phyloP scores from a whole-genome alignment of 2,329 filamentous ascomycete species.

The Pseudogymnoascus sp. region DNA sequence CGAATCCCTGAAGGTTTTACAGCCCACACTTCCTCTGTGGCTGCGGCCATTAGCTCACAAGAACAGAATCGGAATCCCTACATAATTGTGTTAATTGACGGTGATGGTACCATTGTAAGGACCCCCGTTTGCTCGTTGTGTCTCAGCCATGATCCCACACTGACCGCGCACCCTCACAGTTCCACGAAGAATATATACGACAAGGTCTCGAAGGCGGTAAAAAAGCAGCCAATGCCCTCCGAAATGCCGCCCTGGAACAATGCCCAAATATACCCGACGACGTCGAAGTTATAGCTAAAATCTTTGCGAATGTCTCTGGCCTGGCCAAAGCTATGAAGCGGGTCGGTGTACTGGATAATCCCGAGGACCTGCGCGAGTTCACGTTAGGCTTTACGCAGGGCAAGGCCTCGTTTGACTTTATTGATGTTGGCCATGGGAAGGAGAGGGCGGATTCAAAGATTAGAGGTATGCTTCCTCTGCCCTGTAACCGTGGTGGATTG shows the following conservation, averaged over 20 bases:
- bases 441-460: slow-evolving; percentile 55
- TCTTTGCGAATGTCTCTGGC: slow-evolving; percentile 47
- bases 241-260: slow-evolving; percentile 40
- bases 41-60: slow-evolving; percentile 9
- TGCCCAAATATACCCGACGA: slow-evolving; percentile 39
- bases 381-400: slow-evolving; percentile 52
- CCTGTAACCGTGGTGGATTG: neutral
- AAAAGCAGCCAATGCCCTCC: slow-evolving; percentile 38
- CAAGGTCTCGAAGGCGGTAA: slow-evolving; percentile 41
- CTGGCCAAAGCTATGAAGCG: slow-evolving; percentile 44
- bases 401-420: slow-evolving; percentile 54
- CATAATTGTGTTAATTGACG: slow-evolving; percentile 54
- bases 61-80: slow-evolving; percentile 45
- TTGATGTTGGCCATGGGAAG: slow-evolving; percentile 54
- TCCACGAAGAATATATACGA: slow-evolving; percentile 47
- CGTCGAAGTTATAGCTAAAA: slow-evolving; percentile 48
- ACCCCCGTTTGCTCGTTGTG: slow-evolving; percentile 3
- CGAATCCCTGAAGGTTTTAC: slow-evolving; percentile 40
- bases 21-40: neutral
- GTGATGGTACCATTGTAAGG: slow-evolving; percentile 53
- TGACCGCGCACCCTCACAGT: slow-evolving; percentile 35
- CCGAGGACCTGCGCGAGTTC: slow-evolving; percentile 48
- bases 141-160: neutral
- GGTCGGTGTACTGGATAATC: slow-evolving; percentile 39
- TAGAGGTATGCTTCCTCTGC: slow-evolving; percentile 38